Conservation (phyloP, 169 alveolate species). For the Plasmodium knowlesi region DNA sequence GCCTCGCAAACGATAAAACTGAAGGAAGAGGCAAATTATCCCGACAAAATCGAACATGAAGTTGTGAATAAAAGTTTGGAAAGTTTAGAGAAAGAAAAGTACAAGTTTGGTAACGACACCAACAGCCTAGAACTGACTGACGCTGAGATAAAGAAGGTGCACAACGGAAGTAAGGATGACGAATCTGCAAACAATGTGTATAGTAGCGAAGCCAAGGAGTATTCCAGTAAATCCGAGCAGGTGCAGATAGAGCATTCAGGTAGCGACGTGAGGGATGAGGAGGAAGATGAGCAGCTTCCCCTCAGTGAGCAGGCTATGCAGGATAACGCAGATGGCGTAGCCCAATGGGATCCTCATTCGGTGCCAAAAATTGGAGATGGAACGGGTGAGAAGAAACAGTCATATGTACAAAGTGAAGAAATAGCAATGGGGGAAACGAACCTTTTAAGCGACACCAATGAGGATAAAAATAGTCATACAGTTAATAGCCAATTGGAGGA, state of each 20-base stretch:
- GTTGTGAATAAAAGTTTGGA: background rate
- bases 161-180: conserved; percentile 7
- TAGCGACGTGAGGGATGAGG: background rate
- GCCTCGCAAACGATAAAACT: background rate
- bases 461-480: background rate
- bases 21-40: background rate
- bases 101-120: background rate
- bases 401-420: background rate
- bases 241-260: background rate
- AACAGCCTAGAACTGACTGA: background rate
- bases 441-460: background rate
- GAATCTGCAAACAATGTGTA: conserved; percentile 2
- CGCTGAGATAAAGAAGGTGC: background rate
- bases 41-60: background rate
- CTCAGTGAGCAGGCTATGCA: background rate
- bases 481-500: background rate
- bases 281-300: background rate
- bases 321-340: background rate
- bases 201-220: background rate
- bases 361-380: background rate
- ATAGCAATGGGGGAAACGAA: background rate
- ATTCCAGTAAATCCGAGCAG: background rate
- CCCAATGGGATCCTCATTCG: background rate
- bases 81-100: background rate
- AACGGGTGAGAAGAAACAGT: background rate